Conservation (phyloP, 805 yeast genomes). For the Candida maesae region DNA sequence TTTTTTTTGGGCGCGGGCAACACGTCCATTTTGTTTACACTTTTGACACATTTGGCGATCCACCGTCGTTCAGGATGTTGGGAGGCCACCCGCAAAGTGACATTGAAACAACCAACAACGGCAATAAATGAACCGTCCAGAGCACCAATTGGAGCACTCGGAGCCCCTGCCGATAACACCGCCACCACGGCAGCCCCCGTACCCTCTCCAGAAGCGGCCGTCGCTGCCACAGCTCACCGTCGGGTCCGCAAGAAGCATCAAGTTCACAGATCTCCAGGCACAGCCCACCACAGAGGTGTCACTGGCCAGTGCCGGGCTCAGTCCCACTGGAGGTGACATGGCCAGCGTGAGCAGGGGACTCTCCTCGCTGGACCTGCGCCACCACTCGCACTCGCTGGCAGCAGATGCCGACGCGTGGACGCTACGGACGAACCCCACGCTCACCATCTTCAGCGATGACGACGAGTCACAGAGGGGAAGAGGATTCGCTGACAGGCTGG, state of each 20-base stretch:
- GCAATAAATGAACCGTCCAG: too few species aligned
- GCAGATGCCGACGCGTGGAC: constrained; percentile 18
- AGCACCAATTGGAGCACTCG: neutral
- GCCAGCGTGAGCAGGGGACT: neutral
- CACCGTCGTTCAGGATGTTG: too few species aligned
- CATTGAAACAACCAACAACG: too few species aligned
- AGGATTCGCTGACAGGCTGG: constrained; percentile 19
- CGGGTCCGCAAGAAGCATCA: constrained; percentile 15
- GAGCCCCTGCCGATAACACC: constrained; percentile 8
- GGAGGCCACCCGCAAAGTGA: too few species aligned
- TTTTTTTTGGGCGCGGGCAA: too few species aligned
- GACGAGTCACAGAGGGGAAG: constrained; percentile 14
- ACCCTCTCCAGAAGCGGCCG: constrained; percentile 14
- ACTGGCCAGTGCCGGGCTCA: constrained; percentile 12
- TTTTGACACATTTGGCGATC: too few species aligned
- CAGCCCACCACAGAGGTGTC: constrained; percentile 34
- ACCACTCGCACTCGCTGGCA: too few species aligned
- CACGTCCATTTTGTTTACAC: too few species aligned
- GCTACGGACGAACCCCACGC: constrained; percentile 27
- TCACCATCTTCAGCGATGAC: constrained; percentile 28
- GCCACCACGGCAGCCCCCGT: constrained; percentile 11
- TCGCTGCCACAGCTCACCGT: constrained; percentile 22
- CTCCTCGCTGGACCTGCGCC: constrained; percentile 2
- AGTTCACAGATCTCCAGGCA: constrained; percentile 24
- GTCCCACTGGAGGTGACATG: neutral